Percentiles rank a stretch among this genome's conserved stretches.
Evolutionary conservation across 805 yeast species (phyloP).

Genomic region (Monosporozyma aerobia): DNA sequence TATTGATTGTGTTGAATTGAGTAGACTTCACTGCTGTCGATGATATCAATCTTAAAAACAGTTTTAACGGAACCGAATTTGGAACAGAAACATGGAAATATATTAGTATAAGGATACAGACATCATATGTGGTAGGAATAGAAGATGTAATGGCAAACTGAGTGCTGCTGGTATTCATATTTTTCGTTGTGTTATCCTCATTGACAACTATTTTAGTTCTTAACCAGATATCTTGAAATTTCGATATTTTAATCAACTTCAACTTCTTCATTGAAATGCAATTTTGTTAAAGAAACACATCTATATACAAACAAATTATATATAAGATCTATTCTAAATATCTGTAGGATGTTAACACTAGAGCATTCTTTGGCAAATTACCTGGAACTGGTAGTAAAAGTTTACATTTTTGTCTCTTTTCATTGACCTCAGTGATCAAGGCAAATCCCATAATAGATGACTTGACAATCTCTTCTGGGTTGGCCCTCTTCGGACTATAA

Average conservation of each 20-base stretch:
- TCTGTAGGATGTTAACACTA: constrained; percentile 68
- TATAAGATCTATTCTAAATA: constrained; percentile 54
- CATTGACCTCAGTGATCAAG: constrained; percentile 63
- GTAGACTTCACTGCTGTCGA: constrained; percentile 4
- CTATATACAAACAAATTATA: not conserved
- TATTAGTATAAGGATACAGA: constrained; percentile 15
- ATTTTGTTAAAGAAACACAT: not conserved
- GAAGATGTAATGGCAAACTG: not conserved
- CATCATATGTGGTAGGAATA: constrained; percentile 21
- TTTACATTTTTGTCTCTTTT: constrained; percentile 55
- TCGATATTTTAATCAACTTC: not conserved
- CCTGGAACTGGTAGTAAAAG: constrained; percentile 85
- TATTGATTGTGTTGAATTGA: constrained; percentile 2
- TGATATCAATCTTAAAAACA: constrained; percentile 14
- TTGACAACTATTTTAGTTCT: not conserved
- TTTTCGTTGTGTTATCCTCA: not conserved
- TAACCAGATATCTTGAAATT: not conserved
- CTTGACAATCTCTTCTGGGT: constrained; percentile 39
- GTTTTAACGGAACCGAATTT: constrained; percentile 6
- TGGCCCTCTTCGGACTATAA: constrained; percentile 40
- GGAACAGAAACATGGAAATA: constrained; percentile 12
- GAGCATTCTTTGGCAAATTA: constrained; percentile 62
- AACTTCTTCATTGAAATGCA: not conserved
- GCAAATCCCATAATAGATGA: constrained; percentile 72
- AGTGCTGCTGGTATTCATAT: not conserved